These are phyloP conservation scores for Geotrichum klebahnii DNA, from an alignment of 1,139 yeast species.

Conservation along the genomic window DNA sequence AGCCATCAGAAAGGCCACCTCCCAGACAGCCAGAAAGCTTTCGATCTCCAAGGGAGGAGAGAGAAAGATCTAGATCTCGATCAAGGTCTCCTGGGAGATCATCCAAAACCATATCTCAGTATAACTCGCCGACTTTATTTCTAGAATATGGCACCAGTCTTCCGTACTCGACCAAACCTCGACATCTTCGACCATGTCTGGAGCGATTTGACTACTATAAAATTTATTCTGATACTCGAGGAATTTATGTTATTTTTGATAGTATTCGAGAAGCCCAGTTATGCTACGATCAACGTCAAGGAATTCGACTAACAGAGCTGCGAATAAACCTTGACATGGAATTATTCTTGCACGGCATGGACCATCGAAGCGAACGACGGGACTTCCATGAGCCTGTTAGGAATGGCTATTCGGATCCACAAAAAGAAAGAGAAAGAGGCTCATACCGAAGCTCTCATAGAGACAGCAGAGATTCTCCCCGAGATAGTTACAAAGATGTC, in stretches of 20 bases:
- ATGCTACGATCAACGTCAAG: slow-evolving; percentile 42
- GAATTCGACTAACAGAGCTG: slow-evolving; percentile 3
- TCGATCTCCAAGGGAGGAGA: background rate
- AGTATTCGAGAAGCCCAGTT: slow-evolving; percentile 58
- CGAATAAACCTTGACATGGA: slow-evolving; percentile 11
- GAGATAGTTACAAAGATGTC: background rate
- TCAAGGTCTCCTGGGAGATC: slow-evolving; percentile 12
- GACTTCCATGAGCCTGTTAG: background rate
- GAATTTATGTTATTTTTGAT: slow-evolving; percentile 69
- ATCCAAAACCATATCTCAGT: background rate
- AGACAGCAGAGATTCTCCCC: background rate
- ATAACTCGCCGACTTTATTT: slow-evolving; percentile 13
- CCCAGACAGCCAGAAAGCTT: background rate
- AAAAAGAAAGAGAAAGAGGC: slow-evolving; percentile 2
- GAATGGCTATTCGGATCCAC: background rate
- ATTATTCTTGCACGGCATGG: slow-evolving; percentile 13
- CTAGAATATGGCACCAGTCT: slow-evolving; percentile 3
- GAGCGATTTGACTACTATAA: slow-evolving; percentile 1
- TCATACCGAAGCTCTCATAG: background rate
- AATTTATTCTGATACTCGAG: slow-evolving; percentile 49
- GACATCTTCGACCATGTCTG: slow-evolving; percentile 13
- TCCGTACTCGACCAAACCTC: slow-evolving; percentile 13
- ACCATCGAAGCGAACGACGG: slow-evolving; percentile 4
- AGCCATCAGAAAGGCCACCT: slow-evolving; percentile 1
- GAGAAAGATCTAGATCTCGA: slow-evolving; percentile 10